Evolutionary conservation across 1,284 basidiomycete genomes (phyloP).

Genomic region (Agroathelia rolfsii): DNA sequence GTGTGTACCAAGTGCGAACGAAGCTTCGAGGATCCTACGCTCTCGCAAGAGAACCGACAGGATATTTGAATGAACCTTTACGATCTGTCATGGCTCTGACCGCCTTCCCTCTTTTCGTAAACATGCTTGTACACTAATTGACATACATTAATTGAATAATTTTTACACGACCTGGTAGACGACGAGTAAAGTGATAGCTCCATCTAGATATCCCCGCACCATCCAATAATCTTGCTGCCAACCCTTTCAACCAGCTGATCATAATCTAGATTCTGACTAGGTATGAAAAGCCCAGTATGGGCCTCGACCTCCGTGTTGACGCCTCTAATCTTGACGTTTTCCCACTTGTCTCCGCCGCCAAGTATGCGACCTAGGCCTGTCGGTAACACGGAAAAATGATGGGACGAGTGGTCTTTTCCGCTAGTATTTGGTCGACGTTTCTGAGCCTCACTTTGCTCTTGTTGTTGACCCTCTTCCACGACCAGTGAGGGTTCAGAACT

Average conservation of each 20-base stretch:
- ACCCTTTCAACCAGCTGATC: conserved; percentile 35
- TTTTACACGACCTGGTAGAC: no score
- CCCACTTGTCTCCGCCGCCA: conserved; percentile 38
- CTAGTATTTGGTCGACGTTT: no score
- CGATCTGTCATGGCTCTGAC: no score
- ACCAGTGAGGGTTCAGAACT: no score
- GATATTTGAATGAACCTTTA: no score
- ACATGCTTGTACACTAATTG: no score
- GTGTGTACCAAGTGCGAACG: conserved; percentile 83
- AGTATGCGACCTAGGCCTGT: conserved; percentile 28
- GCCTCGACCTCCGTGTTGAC: conserved; percentile 45
- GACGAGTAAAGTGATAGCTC: no score
- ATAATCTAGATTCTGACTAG: conserved; percentile 37
- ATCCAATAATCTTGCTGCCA: conserved; percentile 29
- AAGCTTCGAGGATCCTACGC: conserved; percentile 63
- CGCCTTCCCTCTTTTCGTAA: no score
- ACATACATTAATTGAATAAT: no score
- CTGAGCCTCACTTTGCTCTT: conserved; percentile 22
- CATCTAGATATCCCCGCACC: no score
- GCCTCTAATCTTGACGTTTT: conserved; percentile 34
- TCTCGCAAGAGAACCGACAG: no score
- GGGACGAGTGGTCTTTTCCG: no score
- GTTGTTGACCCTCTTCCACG: conserved; percentile 15
- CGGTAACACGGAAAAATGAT: conserved; percentile 43
- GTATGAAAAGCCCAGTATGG: conserved; percentile 46